These are phyloP conservation scores for Bothriochloa decipiens DNA, from an alignment of 176 grass and related monocot genomes.

Conservation along the genomic window DNA sequence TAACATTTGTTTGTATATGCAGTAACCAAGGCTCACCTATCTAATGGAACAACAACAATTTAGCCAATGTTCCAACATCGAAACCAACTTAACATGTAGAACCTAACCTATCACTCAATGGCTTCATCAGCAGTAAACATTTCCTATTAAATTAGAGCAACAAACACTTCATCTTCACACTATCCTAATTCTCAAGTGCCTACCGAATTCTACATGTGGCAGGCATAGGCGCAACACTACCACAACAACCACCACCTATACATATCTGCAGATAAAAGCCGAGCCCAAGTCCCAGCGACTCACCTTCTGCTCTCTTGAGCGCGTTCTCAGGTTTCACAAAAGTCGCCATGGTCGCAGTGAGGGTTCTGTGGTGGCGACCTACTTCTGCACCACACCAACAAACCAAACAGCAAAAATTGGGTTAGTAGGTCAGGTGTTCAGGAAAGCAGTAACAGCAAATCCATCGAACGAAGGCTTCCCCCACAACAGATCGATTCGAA, in stretches of 20 bases:
- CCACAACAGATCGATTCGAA: neutral
- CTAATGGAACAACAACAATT: neutral
- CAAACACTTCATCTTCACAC: neutral
- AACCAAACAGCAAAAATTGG: neutral
- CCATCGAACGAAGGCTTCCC: no score
- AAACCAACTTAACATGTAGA: neutral
- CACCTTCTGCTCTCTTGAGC: conserved; percentile 92
- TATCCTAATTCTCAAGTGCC: neutral
- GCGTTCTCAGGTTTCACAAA: conserved; percentile 97
- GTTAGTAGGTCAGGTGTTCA: conserved; percentile 29
- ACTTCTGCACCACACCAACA: conserved; percentile 34
- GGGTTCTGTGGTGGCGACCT: conserved; percentile 49
- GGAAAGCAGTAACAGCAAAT: neutral
- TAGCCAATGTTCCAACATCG: neutral
- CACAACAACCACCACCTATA: neutral
- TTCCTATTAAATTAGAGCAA: neutral
- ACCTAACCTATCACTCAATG: neutral
- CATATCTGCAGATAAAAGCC: neutral
- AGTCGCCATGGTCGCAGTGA: conserved; percentile 68
- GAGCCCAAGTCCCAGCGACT: neutral
- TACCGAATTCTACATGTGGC: neutral
- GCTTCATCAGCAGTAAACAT: neutral
- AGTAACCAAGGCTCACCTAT: neutral
- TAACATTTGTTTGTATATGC: neutral
- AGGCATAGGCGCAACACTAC: neutral